phyloP scores from a whole-genome alignment of 805 yeast species.

The Priceomyces carsonii region DNA sequence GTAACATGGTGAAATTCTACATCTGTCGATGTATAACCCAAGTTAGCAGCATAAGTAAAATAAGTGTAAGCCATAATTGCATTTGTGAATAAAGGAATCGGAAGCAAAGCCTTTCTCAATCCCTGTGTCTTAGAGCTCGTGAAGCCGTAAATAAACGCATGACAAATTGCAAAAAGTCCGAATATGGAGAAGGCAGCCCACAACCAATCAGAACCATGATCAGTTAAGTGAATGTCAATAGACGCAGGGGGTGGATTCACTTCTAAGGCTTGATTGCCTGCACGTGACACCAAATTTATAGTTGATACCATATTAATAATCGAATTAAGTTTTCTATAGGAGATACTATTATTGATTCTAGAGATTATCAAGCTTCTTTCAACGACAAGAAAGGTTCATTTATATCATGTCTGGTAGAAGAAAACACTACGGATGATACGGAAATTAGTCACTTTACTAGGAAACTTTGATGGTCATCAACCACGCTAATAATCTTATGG shows the following conservation, averaged over 20 bases:
- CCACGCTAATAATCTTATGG: no score
- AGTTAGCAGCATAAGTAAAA: conserved; percentile 57
- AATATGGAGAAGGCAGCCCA: conserved; percentile 62
- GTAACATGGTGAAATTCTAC: conserved; percentile 52
- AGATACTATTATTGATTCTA: no score
- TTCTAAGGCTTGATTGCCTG: conserved; percentile 39
- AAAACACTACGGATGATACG: no score
- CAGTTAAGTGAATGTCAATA: conserved; percentile 52
- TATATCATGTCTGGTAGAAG: no score
- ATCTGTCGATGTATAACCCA: conserved; percentile 52
- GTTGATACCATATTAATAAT: conserved; percentile 6
- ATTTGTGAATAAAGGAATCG: conserved; percentile 44
- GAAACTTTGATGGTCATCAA: no score
- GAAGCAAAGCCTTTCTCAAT: conserved; percentile 34
- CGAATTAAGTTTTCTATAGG: no score
- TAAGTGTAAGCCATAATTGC: conserved; percentile 49
- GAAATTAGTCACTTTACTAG: no score
- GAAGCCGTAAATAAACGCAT: conserved; percentile 23
- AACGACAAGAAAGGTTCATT: no score
- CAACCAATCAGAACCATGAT: conserved; percentile 65
- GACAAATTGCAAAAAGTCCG: conserved; percentile 34
- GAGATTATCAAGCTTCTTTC: no score
- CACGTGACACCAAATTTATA: conserved; percentile 8
- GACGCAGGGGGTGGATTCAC: conserved; percentile 41
- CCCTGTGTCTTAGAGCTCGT: conserved; percentile 22